Conservation (phyloP, 2,329 filamentous ascomycete genomes). For the Xylariaceae sp. region DNA sequence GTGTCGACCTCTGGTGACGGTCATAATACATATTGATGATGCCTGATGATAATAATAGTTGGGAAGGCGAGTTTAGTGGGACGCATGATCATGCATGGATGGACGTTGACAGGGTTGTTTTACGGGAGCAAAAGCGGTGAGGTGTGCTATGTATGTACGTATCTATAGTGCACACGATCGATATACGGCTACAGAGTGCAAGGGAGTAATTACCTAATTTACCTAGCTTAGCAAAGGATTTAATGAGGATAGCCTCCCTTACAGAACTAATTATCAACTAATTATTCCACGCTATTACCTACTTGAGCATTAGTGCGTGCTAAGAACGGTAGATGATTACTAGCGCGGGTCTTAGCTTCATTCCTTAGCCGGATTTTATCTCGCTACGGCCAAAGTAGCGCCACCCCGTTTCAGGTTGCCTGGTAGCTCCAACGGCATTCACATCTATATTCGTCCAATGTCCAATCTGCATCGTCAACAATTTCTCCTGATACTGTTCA, state of each 20-base stretch:
- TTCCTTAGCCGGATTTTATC: slow-evolving; percentile 1
- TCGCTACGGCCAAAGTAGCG: too few relatives aligned
- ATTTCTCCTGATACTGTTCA: slow-evolving; percentile 2
- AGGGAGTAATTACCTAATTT: too few relatives aligned
- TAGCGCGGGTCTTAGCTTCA: not conserved
- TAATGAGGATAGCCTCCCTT: too few relatives aligned
- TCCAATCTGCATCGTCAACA: not conserved
- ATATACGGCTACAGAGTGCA: too few relatives aligned
- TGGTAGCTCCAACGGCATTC: not conserved
- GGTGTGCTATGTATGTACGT: slow-evolving; percentile 1
- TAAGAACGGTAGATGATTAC: not conserved
- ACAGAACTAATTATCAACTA: too few relatives aligned
- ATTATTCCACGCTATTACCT: too few relatives aligned
- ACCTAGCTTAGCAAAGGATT: too few relatives aligned
- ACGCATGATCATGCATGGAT: too few relatives aligned
- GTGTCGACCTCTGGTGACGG: too few relatives aligned
- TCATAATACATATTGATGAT: not conserved
- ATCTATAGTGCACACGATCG: too few relatives aligned
- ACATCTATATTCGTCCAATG: slow-evolving; percentile 1
- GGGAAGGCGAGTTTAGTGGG: slow-evolving; percentile 11
- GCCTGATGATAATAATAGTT: slow-evolving; percentile 13
- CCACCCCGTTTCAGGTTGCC: slow-evolving; percentile 1
- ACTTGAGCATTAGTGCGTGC: not conserved
- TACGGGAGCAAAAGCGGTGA: slow-evolving; percentile 19
- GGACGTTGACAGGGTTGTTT: not conserved